phyloP scores from a whole-genome alignment of 352 stramenopile species.

The Phytophthora meadii region DNA sequence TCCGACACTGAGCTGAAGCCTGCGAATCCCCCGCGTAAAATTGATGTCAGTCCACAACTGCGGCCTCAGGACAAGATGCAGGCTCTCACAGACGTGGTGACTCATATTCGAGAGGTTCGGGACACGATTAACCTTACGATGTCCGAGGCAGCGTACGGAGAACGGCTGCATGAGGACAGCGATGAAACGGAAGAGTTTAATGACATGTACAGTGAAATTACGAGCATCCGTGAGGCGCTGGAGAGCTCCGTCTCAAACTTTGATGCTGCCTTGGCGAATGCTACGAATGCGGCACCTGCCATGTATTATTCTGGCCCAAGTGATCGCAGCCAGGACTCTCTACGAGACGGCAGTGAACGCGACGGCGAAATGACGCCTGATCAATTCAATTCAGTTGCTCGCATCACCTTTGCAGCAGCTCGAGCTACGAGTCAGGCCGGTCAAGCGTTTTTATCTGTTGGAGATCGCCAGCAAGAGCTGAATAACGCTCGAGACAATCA shows the following conservation, averaged over 20 bases:
- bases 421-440: slow-evolving; percentile 61
- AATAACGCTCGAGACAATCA: slow-evolving; percentile 19
- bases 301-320: slow-evolving; percentile 45
- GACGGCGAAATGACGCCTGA: slow-evolving; percentile 50
- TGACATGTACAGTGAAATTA: slow-evolving; percentile 64
- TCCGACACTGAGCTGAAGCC: slow-evolving; percentile 31
- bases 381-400: slow-evolving; percentile 64
- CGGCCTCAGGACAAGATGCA: slow-evolving; percentile 58
- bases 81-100: slow-evolving; percentile 65
- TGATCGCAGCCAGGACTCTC: slow-evolving; percentile 32
- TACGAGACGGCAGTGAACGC: slow-evolving; percentile 18
- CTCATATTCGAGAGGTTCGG: slow-evolving; percentile 66
- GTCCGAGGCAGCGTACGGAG: slow-evolving; percentile 50
- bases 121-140: slow-evolving; percentile 77
- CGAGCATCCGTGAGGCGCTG: slow-evolving; percentile 59
- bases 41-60: slow-evolving; percentile 14
- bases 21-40: slow-evolving; percentile 20
- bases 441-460: slow-evolving; percentile 62
- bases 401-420: slow-evolving; percentile 72
- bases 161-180: slow-evolving; percentile 42
- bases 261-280: slow-evolving; percentile 51
- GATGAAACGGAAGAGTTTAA: slow-evolving; percentile 45
- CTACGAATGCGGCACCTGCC: slow-evolving; percentile 42
- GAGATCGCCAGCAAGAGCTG: slow-evolving; percentile 19
- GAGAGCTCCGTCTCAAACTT: slow-evolving; percentile 62